Evolutionary conservation across 73 alveolate genomes (phyloP).

Genomic region (Paramecium bursaria): DNA sequence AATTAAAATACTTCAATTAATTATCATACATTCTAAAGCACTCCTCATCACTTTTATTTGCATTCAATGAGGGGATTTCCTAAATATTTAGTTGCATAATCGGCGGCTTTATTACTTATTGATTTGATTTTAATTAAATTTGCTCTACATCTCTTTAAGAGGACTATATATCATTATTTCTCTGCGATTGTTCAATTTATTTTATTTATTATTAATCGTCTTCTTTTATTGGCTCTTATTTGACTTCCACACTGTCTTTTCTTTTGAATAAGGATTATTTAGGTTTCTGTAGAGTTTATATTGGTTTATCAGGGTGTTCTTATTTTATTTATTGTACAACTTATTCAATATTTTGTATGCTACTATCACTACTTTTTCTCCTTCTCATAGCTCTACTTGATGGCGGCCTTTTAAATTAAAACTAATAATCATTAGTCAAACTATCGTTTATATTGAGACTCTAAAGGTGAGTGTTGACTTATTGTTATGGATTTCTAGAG

Average conservation of each 20-base stretch:
- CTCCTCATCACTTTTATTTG: too few species aligned
- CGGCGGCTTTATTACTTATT: not conserved
- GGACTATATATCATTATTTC: not conserved
- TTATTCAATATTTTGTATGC: slow-evolving; percentile 30
- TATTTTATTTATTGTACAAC: not conserved
- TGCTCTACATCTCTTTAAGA: not conserved
- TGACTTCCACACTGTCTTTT: not conserved
- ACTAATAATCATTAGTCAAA: slow-evolving; percentile 4
- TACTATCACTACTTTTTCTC: slow-evolving; percentile 26
- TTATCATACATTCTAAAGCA: slow-evolving; percentile 2
- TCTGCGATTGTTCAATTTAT: slow-evolving; percentile 29
- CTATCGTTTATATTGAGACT: not conserved
- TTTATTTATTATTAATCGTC: not conserved
- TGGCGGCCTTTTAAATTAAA: slow-evolving; percentile 6
- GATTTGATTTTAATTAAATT: not conserved
- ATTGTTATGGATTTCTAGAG: not conserved
- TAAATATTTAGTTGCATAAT: too few species aligned
- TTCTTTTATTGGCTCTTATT: not conserved
- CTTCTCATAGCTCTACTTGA: not conserved
- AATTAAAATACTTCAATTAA: slow-evolving; percentile 18
- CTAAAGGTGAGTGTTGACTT: slow-evolving; percentile 9
- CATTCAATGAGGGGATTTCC: too few species aligned
- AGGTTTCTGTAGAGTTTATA: not conserved
- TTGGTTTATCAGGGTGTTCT: not conserved
- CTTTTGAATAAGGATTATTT: not conserved